phyloP scores from a whole-genome alignment of 768 basidiomycete genomes.

The Russula dissimulans region DNA sequence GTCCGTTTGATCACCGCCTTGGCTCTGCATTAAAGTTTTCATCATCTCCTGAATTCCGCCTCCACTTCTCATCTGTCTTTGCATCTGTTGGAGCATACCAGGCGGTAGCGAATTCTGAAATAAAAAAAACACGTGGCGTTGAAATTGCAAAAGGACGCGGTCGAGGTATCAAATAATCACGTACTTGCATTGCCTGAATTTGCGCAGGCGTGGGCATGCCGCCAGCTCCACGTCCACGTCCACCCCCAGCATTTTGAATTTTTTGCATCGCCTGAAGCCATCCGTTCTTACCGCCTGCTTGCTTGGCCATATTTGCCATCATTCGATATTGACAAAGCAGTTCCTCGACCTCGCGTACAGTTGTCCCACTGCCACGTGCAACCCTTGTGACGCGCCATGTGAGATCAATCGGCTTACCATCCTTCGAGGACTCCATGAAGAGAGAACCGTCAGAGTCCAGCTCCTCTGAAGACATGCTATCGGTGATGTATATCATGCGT shows the following conservation, averaged over 20 bases:
- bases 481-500: slow-evolving; percentile 97
- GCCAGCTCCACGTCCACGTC: slow-evolving; percentile 76
- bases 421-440: slow-evolving; percentile 80
- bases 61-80: slow-evolving; percentile 65
- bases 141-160: not conserved
- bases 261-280: slow-evolving; percentile 90
- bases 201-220: slow-evolving; percentile 91
- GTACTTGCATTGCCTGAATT: slow-evolving; percentile 87
- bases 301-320: slow-evolving; percentile 99
- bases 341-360: slow-evolving; percentile 96
- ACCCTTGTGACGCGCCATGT: slow-evolving; percentile 89
- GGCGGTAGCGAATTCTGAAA: slow-evolving; percentile 84
- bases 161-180: slow-evolving; percentile 22
- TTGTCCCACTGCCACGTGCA: slow-evolving; percentile 88
- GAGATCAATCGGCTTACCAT: slow-evolving; percentile 75
- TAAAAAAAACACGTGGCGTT: not conserved
- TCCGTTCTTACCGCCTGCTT: slow-evolving; percentile 95
- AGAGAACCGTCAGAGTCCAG: slow-evolving; percentile 90
- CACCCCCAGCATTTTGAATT: slow-evolving; percentile 80
- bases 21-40: slow-evolving; percentile 95
- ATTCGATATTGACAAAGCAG: slow-evolving; percentile 92
- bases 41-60: slow-evolving; percentile 97
- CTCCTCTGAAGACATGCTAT: slow-evolving; percentile 91
- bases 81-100: slow-evolving; percentile 92
- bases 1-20: slow-evolving; percentile 81